Conservation (phyloP, 2,329 filamentous ascomycete species). For the Sporothrix luriei region DNA sequence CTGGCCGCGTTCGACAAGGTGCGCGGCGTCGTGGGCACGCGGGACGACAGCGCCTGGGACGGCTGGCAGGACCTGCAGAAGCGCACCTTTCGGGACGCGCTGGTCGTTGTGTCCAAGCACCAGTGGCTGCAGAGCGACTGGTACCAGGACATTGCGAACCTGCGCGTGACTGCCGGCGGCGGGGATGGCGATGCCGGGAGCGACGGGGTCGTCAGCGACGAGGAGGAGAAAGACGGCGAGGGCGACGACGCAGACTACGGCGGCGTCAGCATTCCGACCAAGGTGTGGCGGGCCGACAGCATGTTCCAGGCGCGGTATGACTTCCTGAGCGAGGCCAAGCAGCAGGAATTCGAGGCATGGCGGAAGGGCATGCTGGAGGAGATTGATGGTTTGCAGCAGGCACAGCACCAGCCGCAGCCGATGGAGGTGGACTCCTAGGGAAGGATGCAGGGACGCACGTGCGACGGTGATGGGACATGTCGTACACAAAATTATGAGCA, state of each 20-base stretch:
- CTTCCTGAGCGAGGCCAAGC: constrained; percentile 66
- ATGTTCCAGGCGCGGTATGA: constrained; percentile 79
- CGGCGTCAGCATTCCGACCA: constrained; percentile 41
- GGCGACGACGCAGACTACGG: constrained; percentile 36
- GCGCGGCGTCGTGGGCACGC: constrained; percentile 34
- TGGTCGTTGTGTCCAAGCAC: constrained; percentile 58
- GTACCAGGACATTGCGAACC: constrained; percentile 62
- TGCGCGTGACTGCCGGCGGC: constrained; percentile 44
- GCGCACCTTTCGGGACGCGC: constrained; percentile 63
- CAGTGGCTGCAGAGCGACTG: constrained; percentile 65
- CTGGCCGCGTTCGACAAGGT: constrained; percentile 46
- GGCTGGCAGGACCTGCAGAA: constrained; percentile 55
- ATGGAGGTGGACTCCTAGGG: constrained; percentile 35
- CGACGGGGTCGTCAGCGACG: constrained; percentile 43
- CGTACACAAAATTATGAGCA: not conserved
- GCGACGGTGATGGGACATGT: not conserved
- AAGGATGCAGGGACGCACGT: not conserved
- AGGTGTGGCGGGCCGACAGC: constrained; percentile 59
- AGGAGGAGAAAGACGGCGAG: constrained; percentile 39
- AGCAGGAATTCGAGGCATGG: constrained; percentile 66
- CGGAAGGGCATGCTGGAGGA: constrained; percentile 60
- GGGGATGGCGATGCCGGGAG: constrained; percentile 41
- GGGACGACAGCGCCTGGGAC: constrained; percentile 52
- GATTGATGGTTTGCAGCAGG: constrained; percentile 45
- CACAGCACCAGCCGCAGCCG: not conserved